Conservation (phyloP, 495 filamentous ascomycete genomes). For the Hypoxylon lenormandii region DNA sequence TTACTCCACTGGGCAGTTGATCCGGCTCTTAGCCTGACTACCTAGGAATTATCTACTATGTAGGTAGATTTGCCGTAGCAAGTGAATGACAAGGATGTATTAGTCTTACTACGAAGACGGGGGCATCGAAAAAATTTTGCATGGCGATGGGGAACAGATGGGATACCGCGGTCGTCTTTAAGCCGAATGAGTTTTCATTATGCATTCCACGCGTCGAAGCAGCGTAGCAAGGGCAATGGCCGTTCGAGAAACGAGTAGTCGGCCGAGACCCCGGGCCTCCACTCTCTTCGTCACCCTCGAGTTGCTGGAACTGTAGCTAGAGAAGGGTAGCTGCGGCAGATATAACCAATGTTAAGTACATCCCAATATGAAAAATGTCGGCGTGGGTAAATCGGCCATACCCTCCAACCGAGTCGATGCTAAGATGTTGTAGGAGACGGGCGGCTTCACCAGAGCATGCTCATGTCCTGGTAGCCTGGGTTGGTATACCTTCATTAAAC, state of each 20-base stretch:
- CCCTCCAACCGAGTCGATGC: background rate
- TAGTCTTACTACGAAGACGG: constrained; percentile 23
- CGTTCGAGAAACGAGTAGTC: background rate
- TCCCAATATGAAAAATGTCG: no score
- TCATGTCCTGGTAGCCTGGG: background rate
- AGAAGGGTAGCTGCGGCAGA: background rate
- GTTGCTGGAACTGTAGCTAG: background rate
- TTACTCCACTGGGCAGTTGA: constrained; percentile 27
- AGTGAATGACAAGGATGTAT: constrained; percentile 13
- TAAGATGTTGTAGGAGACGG: background rate
- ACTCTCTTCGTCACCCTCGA: background rate
- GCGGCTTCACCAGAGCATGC: background rate
- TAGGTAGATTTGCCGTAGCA: constrained; percentile 5
- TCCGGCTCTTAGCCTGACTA: constrained; percentile 13
- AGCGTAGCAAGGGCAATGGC: background rate
- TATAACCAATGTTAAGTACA: no score
- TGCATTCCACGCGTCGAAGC: background rate
- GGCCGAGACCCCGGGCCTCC: background rate
- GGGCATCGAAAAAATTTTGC: constrained; percentile 6
- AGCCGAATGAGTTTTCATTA: constrained; percentile 3
- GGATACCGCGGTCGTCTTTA: background rate
- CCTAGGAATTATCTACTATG: constrained; percentile 4
- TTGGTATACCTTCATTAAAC: background rate
- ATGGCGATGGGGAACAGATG: constrained; percentile 6
- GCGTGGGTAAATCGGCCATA: no score